Conservation (phyloP, 225 moss, liverwort and hornwort species). For the Ulota crispa region DNA sequence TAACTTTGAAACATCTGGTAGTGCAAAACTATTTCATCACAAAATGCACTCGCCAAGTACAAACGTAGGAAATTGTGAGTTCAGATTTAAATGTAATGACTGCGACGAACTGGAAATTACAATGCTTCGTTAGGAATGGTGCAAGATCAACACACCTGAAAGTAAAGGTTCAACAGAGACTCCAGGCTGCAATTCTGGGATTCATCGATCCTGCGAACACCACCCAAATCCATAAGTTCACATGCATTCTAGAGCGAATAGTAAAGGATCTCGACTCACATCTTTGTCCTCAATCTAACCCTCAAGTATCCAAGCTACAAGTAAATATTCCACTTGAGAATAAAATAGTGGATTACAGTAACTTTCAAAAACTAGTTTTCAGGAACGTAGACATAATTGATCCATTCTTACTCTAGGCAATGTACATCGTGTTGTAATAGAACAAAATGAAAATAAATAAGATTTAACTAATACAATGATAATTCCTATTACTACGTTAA, state of each 20-base stretch:
- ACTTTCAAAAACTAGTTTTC: not conserved
- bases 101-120: not conserved
- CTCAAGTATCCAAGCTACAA: not conserved
- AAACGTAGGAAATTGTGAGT: no score
- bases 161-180: slow-evolving; percentile 46
- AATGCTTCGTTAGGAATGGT: not conserved
- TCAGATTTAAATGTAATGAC: not conserved
- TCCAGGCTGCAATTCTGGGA: slow-evolving; percentile 49
- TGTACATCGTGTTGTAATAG: no score
- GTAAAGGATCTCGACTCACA: not conserved
- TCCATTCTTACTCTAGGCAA: no score
- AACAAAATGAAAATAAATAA: no score
- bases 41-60: no score
- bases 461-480: no score
- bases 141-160: slow-evolving; percentile 37
- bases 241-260: not conserved
- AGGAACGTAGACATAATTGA: not conserved
- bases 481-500: no score
- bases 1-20: no score
- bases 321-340: no score
- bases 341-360: not conserved
- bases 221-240: slow-evolving; percentile 2
- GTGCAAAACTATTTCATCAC: no score
- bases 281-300: not conserved
- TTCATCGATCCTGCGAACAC: slow-evolving; percentile 31